Percentiles rank a stretch among this genome's conserved stretches.
phyloP scores from a whole-genome alignment of 2,329 filamentous ascomycete species.

The Xylaria sp. region DNA sequence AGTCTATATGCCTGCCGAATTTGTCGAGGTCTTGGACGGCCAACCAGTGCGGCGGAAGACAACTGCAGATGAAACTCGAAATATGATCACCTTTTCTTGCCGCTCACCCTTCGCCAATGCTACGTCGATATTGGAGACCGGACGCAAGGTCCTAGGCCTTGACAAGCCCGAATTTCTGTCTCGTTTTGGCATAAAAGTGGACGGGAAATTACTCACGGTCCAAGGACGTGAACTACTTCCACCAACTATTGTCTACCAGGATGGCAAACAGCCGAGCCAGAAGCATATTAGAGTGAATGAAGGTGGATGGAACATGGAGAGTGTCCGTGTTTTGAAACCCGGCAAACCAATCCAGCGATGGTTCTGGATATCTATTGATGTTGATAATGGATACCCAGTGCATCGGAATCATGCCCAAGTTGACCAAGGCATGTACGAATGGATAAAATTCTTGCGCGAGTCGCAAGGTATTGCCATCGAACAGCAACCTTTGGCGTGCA shows the following conservation, averaged over 20 bases:
- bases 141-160: slow-evolving; percentile 68
- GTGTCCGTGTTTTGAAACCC: slow-evolving; percentile 65
- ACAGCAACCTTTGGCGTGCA: slow-evolving; percentile 20
- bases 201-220: slow-evolving; percentile 74
- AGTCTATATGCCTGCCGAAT: slow-evolving; percentile 73
- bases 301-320: slow-evolving; percentile 78
- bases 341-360: slow-evolving; percentile 61
- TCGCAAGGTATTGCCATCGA: slow-evolving; percentile 56
- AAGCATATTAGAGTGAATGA: slow-evolving; percentile 52
- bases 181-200: slow-evolving; percentile 72
- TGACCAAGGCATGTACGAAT: slow-evolving; percentile 47
- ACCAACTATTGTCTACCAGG: slow-evolving; percentile 70
- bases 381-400: not conserved
- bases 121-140: slow-evolving; percentile 69
- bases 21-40: slow-evolving; percentile 71
- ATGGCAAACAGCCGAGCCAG: slow-evolving; percentile 41
- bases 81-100: slow-evolving; percentile 80
- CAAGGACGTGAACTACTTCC: slow-evolving; percentile 73
- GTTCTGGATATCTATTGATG: slow-evolving; percentile 59
- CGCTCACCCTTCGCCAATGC: slow-evolving; percentile 74
- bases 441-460: slow-evolving; percentile 52
- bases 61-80: slow-evolving; percentile 67
- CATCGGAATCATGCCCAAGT: slow-evolving; percentile 19
- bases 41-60: slow-evolving; percentile 73
- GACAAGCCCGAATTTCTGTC: slow-evolving; percentile 55